Evolutionary conservation across 2,329 filamentous ascomycete species (phyloP), one percentile per base, ranked within the genome.

Genomic region (Verticillium isaacii): DNA sequence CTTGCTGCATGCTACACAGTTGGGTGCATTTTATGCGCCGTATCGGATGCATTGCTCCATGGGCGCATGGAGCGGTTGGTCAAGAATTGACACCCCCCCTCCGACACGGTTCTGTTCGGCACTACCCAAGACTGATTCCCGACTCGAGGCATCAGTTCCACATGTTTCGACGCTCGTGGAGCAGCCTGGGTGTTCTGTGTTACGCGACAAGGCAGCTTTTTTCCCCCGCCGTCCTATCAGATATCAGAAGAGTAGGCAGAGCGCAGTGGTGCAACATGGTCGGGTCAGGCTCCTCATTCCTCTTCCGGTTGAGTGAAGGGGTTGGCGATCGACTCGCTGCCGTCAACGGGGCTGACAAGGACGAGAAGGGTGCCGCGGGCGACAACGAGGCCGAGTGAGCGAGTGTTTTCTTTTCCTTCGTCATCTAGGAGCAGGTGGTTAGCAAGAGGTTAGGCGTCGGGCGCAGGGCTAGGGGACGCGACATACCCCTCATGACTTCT

Each of bases 301-400:
- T 92, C 89, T 57, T 92, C 89, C 29, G 84, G 81, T 71, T 92
- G 87, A 60, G 90, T 81, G 72, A 98, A 99, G 0, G 95, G 95
- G 75, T 99, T 99, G 69, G 90, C 86, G 70, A 99, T 99, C 77
- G 94, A 89, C 78, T 98, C 93, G 78, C 92, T 97, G 61, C 95
- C 95, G 72, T 98, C 93, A 59, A 95, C 85, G 4, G 95, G 95
- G 65, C 92, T 95, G 73, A 99, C 92, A 65, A 97, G 85, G 45
- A 97, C 94, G 61, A 99, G 87, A 56, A 99, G 82, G 8, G 95
- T 98, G 64, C 95, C 95, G 67, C 95, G 88, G 50, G 92, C 94
- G 59, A 97, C 95, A 23, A 97, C 89, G 57, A 97, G 84, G 59
- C 93, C 93, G 23, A 97, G 87, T 19, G 89, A 85, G 66, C 93